Evolutionary conservation across 2,329 filamentous ascomycete genomes (phyloP).

Genomic region (Aureobasidium zeae): DNA sequence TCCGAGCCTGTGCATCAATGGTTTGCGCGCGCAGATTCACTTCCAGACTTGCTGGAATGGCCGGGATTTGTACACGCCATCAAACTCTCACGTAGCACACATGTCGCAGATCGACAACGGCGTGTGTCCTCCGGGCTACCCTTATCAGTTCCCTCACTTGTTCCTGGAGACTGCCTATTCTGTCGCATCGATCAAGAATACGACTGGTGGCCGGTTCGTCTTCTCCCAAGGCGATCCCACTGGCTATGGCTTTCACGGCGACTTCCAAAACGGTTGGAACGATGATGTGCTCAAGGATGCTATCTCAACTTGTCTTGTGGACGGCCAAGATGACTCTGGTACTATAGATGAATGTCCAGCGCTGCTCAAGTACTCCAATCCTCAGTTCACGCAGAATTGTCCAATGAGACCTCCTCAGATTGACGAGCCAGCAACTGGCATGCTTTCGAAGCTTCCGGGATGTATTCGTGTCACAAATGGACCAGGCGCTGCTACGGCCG

Average conservation of each 20-base stretch:
- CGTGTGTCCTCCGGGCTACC: conserved; percentile 33
- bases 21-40: conserved; percentile 31
- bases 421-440: conserved; percentile 23
- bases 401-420: conserved; percentile 23
- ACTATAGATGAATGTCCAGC: conserved; percentile 29
- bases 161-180: conserved; percentile 35
- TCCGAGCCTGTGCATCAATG: conserved; percentile 24
- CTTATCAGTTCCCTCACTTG: conserved; percentile 30
- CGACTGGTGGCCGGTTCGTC: conserved; percentile 33
- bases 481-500: conserved; percentile 24
- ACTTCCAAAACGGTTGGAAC: conserved; percentile 46
- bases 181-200: conserved; percentile 27
- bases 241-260: conserved; percentile 46
- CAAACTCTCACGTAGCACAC: conserved; percentile 36
- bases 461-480: conserved; percentile 28
- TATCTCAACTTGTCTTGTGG: conserved; percentile 28
- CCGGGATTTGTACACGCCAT: conserved; percentile 28
- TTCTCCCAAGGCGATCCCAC: conserved; percentile 42
- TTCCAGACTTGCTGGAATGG: conserved; percentile 34
- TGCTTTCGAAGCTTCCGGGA: conserved; percentile 28
- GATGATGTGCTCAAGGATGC: conserved; percentile 32
- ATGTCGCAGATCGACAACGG: conserved; percentile 33
- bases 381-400: conserved; percentile 24
- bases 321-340: conserved; percentile 24
- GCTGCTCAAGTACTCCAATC: conserved; percentile 24